phyloP scores from a whole-genome alignment of 331 rosid genomes.

The Rosa hybrid region DNA sequence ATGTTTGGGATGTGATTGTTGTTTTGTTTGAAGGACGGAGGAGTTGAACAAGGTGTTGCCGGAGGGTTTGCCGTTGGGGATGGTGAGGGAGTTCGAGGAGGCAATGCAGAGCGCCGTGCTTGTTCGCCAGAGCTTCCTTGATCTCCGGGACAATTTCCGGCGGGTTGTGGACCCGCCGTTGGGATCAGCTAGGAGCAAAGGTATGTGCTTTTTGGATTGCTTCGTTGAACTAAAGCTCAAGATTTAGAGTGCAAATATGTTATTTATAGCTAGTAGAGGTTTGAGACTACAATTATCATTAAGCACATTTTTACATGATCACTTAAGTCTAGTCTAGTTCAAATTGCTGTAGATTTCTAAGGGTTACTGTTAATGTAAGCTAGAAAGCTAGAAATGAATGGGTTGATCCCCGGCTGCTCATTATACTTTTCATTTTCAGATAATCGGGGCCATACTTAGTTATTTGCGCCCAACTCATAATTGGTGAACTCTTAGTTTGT shows the following conservation, averaged over 20 bases:
- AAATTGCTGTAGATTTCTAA: neutral
- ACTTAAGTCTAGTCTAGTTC: neutral
- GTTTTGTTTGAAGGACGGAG: conserved; percentile 47
- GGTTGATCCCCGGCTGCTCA: neutral
- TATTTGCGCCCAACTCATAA: neutral
- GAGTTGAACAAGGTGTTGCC: conserved; percentile 60
- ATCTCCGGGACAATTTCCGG: conserved; percentile 81
- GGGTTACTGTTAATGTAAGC: neutral
- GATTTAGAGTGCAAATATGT: neutral
- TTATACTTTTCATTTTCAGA: neutral
- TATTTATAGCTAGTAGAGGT: neutral
- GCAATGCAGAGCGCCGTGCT: conserved; percentile 69
- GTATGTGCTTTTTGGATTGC: conserved; percentile 29
- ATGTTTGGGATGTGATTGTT: neutral
- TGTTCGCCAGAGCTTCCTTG: conserved; percentile 78
- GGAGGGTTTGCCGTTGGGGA: conserved; percentile 82
- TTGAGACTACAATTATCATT: neutral
- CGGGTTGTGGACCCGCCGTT: conserved; percentile 71
- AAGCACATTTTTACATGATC: neutral
- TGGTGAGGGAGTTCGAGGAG: conserved; percentile 89
- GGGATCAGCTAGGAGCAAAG: conserved; percentile 53
- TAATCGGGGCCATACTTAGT: neutral
- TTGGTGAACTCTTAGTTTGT: neutral
- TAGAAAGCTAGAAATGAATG: neutral
- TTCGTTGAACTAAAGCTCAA: neutral